These are phyloP conservation scores for Bonia amplexicaulis DNA, from an alignment of 176 grass and related monocot species.

Conservation along the genomic window DNA sequence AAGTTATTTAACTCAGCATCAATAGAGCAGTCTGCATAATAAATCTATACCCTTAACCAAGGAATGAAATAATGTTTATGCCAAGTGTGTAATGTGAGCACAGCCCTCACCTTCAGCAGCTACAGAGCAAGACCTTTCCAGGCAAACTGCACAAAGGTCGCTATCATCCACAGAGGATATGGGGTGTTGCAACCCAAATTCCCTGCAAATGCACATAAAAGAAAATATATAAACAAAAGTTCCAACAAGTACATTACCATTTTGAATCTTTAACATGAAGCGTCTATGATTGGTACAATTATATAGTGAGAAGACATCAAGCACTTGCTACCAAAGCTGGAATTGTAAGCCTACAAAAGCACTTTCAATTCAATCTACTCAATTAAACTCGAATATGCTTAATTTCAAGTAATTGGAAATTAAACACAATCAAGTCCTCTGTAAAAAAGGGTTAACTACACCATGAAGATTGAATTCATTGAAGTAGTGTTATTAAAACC, in stretches of 20 bases:
- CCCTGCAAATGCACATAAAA: constrained; percentile 50
- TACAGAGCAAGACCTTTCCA: constrained; percentile 81
- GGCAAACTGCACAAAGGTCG: constrained; percentile 84
- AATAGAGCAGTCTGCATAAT: not conserved
- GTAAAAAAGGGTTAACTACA: not conserved
- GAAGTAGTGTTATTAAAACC: not conserved
- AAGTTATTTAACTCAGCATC: not conserved
- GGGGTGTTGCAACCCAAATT: constrained; percentile 62
- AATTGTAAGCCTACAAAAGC: constrained; percentile 4
- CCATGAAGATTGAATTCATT: not conserved
- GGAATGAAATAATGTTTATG: constrained; percentile 12
- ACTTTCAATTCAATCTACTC: not conserved
- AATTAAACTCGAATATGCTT: not conserved
- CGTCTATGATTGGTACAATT: not conserved
- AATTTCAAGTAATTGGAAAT: constrained; percentile 7
- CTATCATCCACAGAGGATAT: constrained; percentile 57
- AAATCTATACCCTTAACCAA: not conserved
- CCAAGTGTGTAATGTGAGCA: constrained; percentile 17
- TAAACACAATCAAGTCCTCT: not conserved
- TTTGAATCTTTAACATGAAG: not conserved
- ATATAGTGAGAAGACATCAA: not conserved
- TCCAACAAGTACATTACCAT: not conserved
- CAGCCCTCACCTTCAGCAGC: constrained; percentile 69
- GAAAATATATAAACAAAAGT: not conserved
- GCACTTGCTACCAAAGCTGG: not conserved